phyloP scores from a whole-genome alignment of 306 rosid genomes.

The Styphnolobium japonicum region DNA sequence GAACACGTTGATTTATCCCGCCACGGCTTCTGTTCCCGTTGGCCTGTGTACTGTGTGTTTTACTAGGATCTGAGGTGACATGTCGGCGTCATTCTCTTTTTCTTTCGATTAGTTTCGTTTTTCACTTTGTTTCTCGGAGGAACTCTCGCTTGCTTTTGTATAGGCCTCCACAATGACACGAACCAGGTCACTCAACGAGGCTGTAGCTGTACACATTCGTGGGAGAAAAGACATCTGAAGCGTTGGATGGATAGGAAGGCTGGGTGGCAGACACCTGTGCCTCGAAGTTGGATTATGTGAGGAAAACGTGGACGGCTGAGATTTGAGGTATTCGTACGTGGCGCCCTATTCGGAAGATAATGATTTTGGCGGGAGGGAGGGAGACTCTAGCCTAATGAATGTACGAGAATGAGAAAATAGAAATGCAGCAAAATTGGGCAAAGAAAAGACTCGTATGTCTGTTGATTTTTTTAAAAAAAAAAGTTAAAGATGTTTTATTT shows the following conservation, averaged over 20 bases:
- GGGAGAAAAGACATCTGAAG: neutral
- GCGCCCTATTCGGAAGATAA: neutral
- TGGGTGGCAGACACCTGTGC: conserved; percentile 19
- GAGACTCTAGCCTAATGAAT: too few relatives aligned
- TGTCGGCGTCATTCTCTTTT: neutral
- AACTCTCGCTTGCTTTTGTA: neutral
- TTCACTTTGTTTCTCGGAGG: neutral
- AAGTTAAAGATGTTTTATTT: too few relatives aligned
- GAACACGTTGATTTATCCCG: neutral
- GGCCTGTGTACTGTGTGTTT: neutral
- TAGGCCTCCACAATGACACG: neutral
- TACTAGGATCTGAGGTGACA: neutral
- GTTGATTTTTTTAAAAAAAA: too few relatives aligned
- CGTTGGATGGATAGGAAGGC: neutral
- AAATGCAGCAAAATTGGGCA: too few relatives aligned
- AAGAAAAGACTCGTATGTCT: too few relatives aligned
- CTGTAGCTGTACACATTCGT: too few relatives aligned
- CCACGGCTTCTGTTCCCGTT: neutral
- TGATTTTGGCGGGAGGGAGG: conserved; percentile 5
- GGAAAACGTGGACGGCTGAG: conserved; percentile 22
- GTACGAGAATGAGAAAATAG: too few relatives aligned
- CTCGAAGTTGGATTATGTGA: neutral
- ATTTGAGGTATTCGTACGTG: conserved; percentile 27
- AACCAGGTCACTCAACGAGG: too few relatives aligned
- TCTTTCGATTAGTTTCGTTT: too few relatives aligned